Evolutionary conservation across 106 monocot species (phyloP).

Genomic region (Dendrobium nobile): DNA sequence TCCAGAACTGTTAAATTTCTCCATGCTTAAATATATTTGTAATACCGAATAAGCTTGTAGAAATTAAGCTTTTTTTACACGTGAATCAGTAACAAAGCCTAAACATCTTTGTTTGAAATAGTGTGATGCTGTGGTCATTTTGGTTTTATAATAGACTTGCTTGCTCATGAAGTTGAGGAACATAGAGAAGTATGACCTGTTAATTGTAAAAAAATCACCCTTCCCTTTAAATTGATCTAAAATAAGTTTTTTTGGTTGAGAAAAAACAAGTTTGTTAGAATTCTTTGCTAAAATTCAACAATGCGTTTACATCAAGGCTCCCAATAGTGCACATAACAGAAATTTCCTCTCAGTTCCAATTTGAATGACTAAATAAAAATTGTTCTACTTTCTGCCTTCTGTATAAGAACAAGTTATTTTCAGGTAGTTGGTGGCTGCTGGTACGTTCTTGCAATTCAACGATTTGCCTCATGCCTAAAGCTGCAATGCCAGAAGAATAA

Average conservation of each 20-base stretch:
- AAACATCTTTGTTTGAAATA: too few species aligned
- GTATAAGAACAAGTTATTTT: neutral
- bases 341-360: neutral
- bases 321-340: neutral
- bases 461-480: conserved; percentile 61
- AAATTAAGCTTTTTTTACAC: too few species aligned
- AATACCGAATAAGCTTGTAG: too few species aligned
- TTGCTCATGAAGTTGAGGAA: too few species aligned
- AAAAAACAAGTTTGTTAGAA: neutral
- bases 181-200: too few species aligned
- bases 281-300: neutral
- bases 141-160: too few species aligned
- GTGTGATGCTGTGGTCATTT: too few species aligned
- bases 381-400: neutral
- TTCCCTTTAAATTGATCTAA: neutral
- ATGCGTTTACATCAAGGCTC: neutral
- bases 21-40: too few species aligned
- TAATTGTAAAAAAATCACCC: too few species aligned
- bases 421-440: conserved; percentile 93
- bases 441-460: conserved; percentile 93
- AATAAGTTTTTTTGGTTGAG: neutral
- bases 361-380: too few species aligned
- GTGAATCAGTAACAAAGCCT: too few species aligned
- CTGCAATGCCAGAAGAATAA: conserved; percentile 53
- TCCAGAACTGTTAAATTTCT: too few species aligned